Percentiles rank a stretch among this genome's conserved stretches.
Conservation (phyloP, 495 filamentous ascomycete species). For the Venustampulla echinocandica region DNA sequence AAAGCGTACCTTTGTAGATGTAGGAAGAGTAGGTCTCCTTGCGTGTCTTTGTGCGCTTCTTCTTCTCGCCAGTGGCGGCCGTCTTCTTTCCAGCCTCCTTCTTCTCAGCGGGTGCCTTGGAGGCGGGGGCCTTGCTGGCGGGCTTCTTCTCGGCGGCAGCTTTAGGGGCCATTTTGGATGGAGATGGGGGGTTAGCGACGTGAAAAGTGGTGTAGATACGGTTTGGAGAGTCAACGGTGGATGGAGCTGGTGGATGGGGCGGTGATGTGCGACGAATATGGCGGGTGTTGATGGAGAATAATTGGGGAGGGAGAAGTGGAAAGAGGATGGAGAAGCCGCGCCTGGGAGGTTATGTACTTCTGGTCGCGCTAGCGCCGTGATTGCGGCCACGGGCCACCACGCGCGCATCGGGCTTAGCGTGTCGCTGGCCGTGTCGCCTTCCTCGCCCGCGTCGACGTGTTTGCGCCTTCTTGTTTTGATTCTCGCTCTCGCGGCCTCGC, state of each 20-base stretch:
- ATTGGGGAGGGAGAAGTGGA: conserved; percentile 9
- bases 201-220: conserved; percentile 1
- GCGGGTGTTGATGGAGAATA: not conserved
- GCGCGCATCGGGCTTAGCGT: not conserved
- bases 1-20: conserved; percentile 94
- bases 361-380: not conserved
- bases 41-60: conserved; percentile 99
- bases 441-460: too few species aligned
- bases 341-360: conserved; percentile 2
- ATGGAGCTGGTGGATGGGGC: not conserved
- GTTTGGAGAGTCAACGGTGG: not conserved
- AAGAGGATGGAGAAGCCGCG: conserved; percentile 12
- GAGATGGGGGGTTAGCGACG: conserved; percentile 8
- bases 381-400: not conserved
- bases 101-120: conserved; percentile 84
- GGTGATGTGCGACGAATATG: not conserved
- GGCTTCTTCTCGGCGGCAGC: conserved; percentile 94
- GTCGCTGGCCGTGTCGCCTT: not conserved
- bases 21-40: conserved; percentile 99
- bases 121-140: conserved; percentile 93
- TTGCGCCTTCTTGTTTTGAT: too few species aligned
- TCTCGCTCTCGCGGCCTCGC: too few species aligned
- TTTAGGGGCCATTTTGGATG: conserved; percentile 83
- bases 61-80: conserved; percentile 91
- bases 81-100: conserved; percentile 99